These are phyloP conservation scores for Boletus reticuloceps DNA, from an alignment of 768 basidiomycete species.

Conservation along the genomic window DNA sequence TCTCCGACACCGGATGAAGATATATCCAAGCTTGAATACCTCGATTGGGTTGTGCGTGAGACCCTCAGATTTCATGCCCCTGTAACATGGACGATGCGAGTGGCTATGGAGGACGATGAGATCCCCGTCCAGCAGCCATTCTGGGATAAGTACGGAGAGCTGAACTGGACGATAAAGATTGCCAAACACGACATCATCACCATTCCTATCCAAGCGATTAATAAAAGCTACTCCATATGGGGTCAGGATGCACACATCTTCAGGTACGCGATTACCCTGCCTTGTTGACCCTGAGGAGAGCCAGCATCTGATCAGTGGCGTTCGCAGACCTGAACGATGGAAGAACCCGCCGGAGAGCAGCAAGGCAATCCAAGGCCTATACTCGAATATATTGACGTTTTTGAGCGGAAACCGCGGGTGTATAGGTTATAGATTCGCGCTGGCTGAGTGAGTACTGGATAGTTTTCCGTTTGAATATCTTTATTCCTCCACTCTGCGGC, in stretches of 20 bases:
- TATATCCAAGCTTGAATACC: conserved; percentile 46
- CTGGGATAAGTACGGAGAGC: conserved; percentile 31
- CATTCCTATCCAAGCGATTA: conserved; percentile 59
- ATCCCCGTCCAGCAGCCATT: conserved; percentile 47
- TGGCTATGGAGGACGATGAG: conserved; percentile 44
- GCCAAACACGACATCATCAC: conserved; percentile 54
- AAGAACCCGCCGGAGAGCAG: conserved; percentile 35
- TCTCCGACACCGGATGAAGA: conserved; percentile 22
- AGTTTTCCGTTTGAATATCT: background rate
- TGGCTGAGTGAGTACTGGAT: conserved; percentile 51
- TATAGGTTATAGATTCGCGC: conserved; percentile 60
- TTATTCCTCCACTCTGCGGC: conserved; percentile 7
- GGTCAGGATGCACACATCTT: conserved; percentile 65
- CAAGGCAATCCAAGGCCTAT: conserved; percentile 48
- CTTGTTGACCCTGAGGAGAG: conserved; percentile 19
- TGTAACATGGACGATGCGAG: conserved; percentile 58
- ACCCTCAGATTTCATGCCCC: conserved; percentile 53
- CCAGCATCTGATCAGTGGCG: conserved; percentile 20
- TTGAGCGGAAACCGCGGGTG: conserved; percentile 58
- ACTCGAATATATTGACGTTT: conserved; percentile 54
- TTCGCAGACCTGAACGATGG: conserved; percentile 54
- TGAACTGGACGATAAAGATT: conserved; percentile 36
- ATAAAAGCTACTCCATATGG: conserved; percentile 55
- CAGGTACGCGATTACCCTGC: conserved; percentile 44
- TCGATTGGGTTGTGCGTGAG: conserved; percentile 64